Conservation (phyloP, 306 rosid genomes). For the Lablab purpureus region DNA sequence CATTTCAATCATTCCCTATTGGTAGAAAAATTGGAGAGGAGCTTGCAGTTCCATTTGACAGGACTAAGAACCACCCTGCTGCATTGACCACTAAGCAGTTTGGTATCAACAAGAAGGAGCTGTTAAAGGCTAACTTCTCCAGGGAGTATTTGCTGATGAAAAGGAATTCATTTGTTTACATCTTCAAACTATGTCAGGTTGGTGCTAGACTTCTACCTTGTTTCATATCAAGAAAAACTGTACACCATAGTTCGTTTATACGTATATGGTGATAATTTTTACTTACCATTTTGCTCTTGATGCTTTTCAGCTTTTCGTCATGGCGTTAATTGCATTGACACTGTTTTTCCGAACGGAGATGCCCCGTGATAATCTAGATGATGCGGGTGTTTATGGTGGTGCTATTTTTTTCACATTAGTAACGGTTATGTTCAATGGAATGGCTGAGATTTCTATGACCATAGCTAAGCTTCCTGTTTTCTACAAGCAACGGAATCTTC, state of each 20-base stretch:
- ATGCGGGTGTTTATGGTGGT: slow-evolving; percentile 68
- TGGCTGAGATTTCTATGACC: slow-evolving; percentile 66
- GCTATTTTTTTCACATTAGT: slow-evolving; percentile 61
- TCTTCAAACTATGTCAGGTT: slow-evolving; percentile 62
- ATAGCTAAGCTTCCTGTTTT: slow-evolving; percentile 71
- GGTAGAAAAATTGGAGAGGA: slow-evolving; percentile 52
- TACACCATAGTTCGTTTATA: background rate
- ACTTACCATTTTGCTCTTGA: background rate
- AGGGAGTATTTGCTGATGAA: slow-evolving; percentile 69
- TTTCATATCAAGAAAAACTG: background rate
- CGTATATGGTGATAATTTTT: background rate
- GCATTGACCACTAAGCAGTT: slow-evolving; percentile 57
- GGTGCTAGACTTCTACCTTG: slow-evolving; percentile 3
- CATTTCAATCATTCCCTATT: slow-evolving; percentile 56
- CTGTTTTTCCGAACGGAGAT: slow-evolving; percentile 75
- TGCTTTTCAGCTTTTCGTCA: slow-evolving; percentile 47
- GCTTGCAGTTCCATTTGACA: slow-evolving; percentile 60
- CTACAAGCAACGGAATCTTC: slow-evolving; percentile 73
- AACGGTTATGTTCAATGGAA: slow-evolving; percentile 62
- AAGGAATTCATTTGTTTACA: slow-evolving; percentile 62
- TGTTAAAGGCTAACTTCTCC: slow-evolving; percentile 65
- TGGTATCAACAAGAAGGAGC: slow-evolving; percentile 57
- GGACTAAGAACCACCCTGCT: slow-evolving; percentile 63
- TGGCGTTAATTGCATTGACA: slow-evolving; percentile 68
- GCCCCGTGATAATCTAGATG: slow-evolving; percentile 52